A percentile compares a stretch with the other conserved stretches of the same genome.
Evolutionary conservation across 2,329 filamentous ascomycete species (phyloP).

Genomic region (Plectosphaerella sp.): DNA sequence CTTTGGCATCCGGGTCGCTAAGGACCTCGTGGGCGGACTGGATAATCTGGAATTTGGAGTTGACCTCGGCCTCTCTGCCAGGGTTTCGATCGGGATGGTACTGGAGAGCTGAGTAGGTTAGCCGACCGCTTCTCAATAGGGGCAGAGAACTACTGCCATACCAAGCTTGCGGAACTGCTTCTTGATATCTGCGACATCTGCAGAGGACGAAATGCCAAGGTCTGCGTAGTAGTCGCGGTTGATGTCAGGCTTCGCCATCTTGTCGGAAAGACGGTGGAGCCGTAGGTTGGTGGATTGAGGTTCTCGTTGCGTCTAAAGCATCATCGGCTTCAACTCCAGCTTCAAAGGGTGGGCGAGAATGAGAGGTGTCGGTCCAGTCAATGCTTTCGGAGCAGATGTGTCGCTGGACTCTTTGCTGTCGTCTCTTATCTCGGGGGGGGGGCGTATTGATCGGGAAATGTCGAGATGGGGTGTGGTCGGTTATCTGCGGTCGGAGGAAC

Average conservation of each 20-base stretch:
- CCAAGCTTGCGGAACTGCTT: slow-evolving; percentile 83
- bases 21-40: slow-evolving; percentile 79
- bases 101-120: slow-evolving; percentile 59
- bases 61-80: slow-evolving; percentile 74
- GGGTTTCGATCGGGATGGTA: slow-evolving; percentile 89
- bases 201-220: slow-evolving; percentile 65
- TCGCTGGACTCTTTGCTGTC: too few species aligned
- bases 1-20: slow-evolving; percentile 43
- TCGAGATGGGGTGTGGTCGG: not conserved
- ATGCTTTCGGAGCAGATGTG: too few species aligned
- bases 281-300: too few species aligned
- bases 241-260: slow-evolving; percentile 65
- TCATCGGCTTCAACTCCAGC: too few species aligned
- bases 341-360: too few species aligned
- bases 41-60: slow-evolving; percentile 79
- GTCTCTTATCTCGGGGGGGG: too few species aligned
- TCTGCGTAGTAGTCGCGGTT: slow-evolving; percentile 81
- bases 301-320: too few species aligned
- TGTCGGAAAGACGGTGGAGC: slow-evolving; percentile 19
- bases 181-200: slow-evolving; percentile 72
- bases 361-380: too few species aligned
- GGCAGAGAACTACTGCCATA: slow-evolving; percentile 29
- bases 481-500: not conserved
- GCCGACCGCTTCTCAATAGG: slow-evolving; percentile 3
- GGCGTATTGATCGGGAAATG: not conserved